Base-by-base conservation (phyloP, 805 yeast genomes). In the Yamadazyma nakazawae region DNA sequence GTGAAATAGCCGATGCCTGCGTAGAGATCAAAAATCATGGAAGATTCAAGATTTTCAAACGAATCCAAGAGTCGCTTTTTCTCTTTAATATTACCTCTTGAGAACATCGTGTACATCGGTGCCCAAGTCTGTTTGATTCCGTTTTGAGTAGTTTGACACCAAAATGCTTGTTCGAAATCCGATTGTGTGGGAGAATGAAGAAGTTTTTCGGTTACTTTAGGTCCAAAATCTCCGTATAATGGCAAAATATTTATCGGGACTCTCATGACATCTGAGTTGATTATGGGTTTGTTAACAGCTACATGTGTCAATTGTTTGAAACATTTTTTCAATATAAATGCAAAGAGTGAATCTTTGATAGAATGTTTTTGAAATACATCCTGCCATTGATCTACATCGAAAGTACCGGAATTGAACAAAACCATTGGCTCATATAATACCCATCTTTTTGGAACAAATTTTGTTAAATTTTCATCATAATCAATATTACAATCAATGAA, bases 1-100 rank as follows among this genome's bases (percentile, higher is more conserved):
- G 90, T 78, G 61, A 88, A 88, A 62, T 88, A 88, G 2, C 96
- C 96, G 41, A 88, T 89, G 0, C 96, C 96, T 26, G 86, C 82
- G 60, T 88, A 88, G 37, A 89, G 56, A 58, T 88, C 96, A 3
- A 85, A 70, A 0, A 85, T 79, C 18, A 69, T 73, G 0, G 70
- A 67, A 11, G 62, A 70, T 9, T 54, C 43, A 1, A 82, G 61
- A 25, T 67, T 57, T 1, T 46, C 37, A 48, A 68, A 79, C 0
- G 61, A 60, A 16, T 70, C 70, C 35, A 87, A 58, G 0, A 88
- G 73, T 17, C 96, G 63, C 12, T 80, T 75, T 61, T 88, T 88
- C 58, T 88, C 96, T 52, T 85, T 85, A 55, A 89, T 79, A 60
- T 88, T 88, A 1, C 96, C 96, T 16, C 96, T 64, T 41, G 91